Percentiles rank a stretch among this genome's conserved stretches.
Evolutionary conservation across 768 basidiomycete species (phyloP).

Genomic region (Dioszegia aurantiaca): DNA sequence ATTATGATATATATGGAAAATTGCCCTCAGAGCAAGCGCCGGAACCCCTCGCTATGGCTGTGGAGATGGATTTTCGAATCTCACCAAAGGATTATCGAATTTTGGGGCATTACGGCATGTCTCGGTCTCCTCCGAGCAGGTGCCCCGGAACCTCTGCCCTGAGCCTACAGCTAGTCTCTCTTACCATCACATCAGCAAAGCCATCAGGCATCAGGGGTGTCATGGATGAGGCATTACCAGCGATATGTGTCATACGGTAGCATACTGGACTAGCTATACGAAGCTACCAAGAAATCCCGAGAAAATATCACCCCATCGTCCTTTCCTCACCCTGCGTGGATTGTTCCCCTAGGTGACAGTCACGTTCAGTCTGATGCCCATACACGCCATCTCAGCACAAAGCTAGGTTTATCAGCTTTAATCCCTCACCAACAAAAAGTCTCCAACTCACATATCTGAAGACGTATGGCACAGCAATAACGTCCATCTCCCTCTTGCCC

Average conservation of each 20-base stretch:
- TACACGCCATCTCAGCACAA: conserved; percentile 82
- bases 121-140: neutral
- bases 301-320: too few relatives aligned
- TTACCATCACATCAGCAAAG: too few relatives aligned
- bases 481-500: conserved; percentile 66
- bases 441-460: conserved; percentile 46
- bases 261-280: too few relatives aligned
- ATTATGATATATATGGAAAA: too few relatives aligned
- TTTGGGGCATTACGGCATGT: neutral
- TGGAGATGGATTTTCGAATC: conserved; percentile 6
- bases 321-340: neutral
- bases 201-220: too few relatives aligned
- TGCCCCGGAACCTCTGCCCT: neutral
- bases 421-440: neutral
- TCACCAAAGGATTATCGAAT: conserved; percentile 1
- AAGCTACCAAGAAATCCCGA: too few relatives aligned
- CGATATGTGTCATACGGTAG: too few relatives aligned
- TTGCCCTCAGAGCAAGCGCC: too few relatives aligned
- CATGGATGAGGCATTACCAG: too few relatives aligned
- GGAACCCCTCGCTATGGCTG: too few relatives aligned
- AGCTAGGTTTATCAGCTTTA: conserved; percentile 27
- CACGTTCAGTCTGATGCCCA: conserved; percentile 90
- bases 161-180: too few relatives aligned
- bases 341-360: conserved; percentile 59
- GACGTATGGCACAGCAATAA: conserved; percentile 77